Evolutionary conservation across 345 rosid genomes (phyloP).

Genomic region (Aethionema arabicum): DNA sequence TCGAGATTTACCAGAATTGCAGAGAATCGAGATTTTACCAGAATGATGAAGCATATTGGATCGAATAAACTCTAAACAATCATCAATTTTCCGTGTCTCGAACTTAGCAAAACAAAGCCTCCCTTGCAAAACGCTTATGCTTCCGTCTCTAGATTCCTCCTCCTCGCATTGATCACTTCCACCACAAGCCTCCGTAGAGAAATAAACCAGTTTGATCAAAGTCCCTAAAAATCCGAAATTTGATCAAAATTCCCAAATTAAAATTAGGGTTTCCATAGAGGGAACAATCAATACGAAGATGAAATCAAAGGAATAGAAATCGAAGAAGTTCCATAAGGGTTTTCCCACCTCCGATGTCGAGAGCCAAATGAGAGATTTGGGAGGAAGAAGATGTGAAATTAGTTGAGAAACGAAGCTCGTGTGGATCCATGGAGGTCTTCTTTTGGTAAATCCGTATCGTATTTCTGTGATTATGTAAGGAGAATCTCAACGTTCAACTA

Average conservation of each 20-base stretch:
- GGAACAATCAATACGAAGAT: background rate
- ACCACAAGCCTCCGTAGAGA: constrained; percentile 39
- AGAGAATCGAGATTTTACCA: no score
- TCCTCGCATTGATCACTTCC: constrained; percentile 37
- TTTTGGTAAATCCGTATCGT: background rate
- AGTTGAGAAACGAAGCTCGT: background rate
- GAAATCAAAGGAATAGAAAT: constrained; percentile 2
- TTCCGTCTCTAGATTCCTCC: constrained; percentile 35
- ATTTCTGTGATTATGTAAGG: background rate
- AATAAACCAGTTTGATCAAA: constrained; percentile 79
- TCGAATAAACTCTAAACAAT: constrained; percentile 73
- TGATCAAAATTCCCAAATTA: background rate
- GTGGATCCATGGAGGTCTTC: constrained; percentile 29
- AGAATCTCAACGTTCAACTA: constrained; percentile 28
- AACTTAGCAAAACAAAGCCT: constrained; percentile 80
- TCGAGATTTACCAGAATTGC: constrained; percentile 47
- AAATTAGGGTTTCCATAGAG: background rate
- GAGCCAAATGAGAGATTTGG: constrained; percentile 72
- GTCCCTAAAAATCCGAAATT: constrained; percentile 54
- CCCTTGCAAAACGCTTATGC: constrained; percentile 45
- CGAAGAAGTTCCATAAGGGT: background rate
- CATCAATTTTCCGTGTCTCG: constrained; percentile 80
- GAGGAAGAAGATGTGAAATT: constrained; percentile 13
- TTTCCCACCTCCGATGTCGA: constrained; percentile 80
- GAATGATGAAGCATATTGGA: constrained; percentile 54